Percentiles rank a stretch among this genome's conserved stretches.
phyloP scores from a whole-genome alignment of 1,139 yeast species.

The Kodamaea arcana region DNA sequence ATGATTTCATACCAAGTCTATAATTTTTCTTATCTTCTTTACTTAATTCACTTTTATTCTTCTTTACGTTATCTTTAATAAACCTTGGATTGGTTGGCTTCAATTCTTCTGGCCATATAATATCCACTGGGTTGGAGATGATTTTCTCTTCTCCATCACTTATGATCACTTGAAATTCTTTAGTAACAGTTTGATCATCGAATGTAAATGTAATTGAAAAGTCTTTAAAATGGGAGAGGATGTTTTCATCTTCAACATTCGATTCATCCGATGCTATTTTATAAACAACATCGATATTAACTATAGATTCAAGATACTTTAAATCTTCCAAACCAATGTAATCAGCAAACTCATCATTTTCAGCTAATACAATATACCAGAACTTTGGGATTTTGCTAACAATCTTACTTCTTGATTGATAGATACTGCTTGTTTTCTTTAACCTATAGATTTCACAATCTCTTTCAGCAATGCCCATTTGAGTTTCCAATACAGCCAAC shows the following conservation, averaged over 20 bases:
- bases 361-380: conserved; percentile 75
- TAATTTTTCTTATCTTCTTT: conserved; percentile 56
- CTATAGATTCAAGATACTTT: conserved; percentile 59
- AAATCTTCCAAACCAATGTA: conserved; percentile 64
- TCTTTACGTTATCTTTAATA: conserved; percentile 33
- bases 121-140: conserved; percentile 44
- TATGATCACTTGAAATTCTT: conserved; percentile 42
- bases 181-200: conserved; percentile 39
- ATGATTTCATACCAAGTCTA: conserved; percentile 66
- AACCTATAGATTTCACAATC: conserved; percentile 51
- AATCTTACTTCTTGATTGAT: conserved; percentile 43
- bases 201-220: conserved; percentile 58
- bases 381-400: conserved; percentile 55
- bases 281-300: conserved; percentile 53
- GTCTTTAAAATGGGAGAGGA: conserved; percentile 38
- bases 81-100: conserved; percentile 48
- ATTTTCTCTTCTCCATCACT: conserved; percentile 53
- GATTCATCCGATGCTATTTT: conserved; percentile 28
- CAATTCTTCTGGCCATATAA: conserved; percentile 60
- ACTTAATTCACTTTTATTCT: conserved; percentile 25
- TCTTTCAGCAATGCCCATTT: conserved; percentile 52
- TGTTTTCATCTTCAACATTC: conserved; percentile 7
- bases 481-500: conserved; percentile 53
- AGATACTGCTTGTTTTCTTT: conserved; percentile 47
- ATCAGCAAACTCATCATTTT: conserved; percentile 73